Evolutionary conservation across 331 rosid species (phyloP), one percentile per base, ranked within the genome.

Genomic region (Malus hybrid): DNA sequence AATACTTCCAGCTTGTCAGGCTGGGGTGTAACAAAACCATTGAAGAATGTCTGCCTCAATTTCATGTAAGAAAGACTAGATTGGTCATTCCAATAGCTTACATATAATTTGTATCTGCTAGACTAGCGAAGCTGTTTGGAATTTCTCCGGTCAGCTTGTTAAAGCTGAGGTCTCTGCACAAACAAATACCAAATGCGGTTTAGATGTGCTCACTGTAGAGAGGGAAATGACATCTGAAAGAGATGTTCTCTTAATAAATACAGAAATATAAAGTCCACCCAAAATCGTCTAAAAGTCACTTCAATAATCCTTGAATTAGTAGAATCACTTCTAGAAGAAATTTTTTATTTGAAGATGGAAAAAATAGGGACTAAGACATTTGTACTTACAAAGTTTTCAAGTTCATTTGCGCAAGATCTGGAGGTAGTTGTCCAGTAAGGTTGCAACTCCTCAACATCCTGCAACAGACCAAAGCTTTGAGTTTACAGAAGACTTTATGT

Each of bases 391-490:
- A 66, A 32, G 62, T 72, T 74, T 76, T 64, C 69, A 89, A 78
- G 0, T 0, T 56, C 85, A 87, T 82, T 0, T 8, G 2, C 39
- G 36, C 84, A 14, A 93, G 88, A 85, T 75, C 65, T 18, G 0
- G 6, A 12, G 85, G 88, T 67, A 90, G 77, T 5, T 67, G 60
- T 79, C 96, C 98, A 62, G n/a, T 78, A 34, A 93, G 84, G 50
- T 86, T 88, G 91, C 98, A 90, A 78, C 73, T 87, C 85, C 93
- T 82, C 72, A 90, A 20, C 76, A 90, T 76, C 85, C 98, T 90
- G 81, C 32, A 28, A 74, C 78, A 72, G 16, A 82, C 53, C 79
- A 46, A 39, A 1, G 11, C 32, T 71, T 18, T 72, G 36, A 72
- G 66, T 24, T 57, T 15, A 53, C 1, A 34, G 36, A 20, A 34